A percentile compares a stretch with the other conserved stretches of the same genome.
Conservation (phyloP, 2,329 filamentous ascomycete genomes). For the Xylariaceae sp. region DNA sequence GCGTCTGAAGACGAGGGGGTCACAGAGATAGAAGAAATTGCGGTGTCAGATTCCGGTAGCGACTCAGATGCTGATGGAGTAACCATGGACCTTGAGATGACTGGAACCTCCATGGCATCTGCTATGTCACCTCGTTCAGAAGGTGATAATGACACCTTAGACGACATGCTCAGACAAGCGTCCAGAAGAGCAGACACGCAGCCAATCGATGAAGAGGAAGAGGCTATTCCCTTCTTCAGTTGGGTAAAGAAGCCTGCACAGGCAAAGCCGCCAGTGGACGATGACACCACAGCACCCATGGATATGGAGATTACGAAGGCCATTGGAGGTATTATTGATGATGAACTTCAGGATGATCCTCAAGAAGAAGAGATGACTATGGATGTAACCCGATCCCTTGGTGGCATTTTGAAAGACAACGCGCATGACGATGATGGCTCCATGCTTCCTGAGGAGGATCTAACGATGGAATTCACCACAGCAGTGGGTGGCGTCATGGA, state of each 20-base stretch:
- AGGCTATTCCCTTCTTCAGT: conserved; percentile 70
- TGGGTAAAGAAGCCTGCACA: conserved; percentile 58
- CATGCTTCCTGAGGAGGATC: conserved; percentile 52
- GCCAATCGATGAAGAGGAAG: conserved; percentile 59
- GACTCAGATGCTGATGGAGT: conserved; percentile 64
- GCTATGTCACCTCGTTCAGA: conserved; percentile 50
- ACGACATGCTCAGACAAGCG: conserved; percentile 72
- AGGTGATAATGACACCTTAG: conserved; percentile 66
- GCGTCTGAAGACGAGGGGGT: conserved; percentile 50
- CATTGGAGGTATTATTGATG: conserved; percentile 48
- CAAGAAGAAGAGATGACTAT: conserved; percentile 75
- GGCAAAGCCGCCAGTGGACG: conserved; percentile 23
- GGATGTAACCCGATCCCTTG: conserved; percentile 83
- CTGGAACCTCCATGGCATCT: conserved; percentile 61
- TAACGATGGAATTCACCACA: conserved; percentile 74
- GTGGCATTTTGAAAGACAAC: conserved; percentile 58
- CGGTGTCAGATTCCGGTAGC: conserved; percentile 41
- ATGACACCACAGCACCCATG: conserved; percentile 41
- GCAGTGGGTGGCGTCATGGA: conserved; percentile 54
- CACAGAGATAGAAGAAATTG: conserved; percentile 49
- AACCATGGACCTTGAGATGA: conserved; percentile 73
- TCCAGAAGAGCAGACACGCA: conserved; percentile 70
- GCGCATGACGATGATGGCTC: too few species aligned
- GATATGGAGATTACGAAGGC: conserved; percentile 54
- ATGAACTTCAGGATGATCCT: conserved; percentile 37